Conservation (phyloP, 176 grass and related monocot species). For the Oryza meridionalis region DNA sequence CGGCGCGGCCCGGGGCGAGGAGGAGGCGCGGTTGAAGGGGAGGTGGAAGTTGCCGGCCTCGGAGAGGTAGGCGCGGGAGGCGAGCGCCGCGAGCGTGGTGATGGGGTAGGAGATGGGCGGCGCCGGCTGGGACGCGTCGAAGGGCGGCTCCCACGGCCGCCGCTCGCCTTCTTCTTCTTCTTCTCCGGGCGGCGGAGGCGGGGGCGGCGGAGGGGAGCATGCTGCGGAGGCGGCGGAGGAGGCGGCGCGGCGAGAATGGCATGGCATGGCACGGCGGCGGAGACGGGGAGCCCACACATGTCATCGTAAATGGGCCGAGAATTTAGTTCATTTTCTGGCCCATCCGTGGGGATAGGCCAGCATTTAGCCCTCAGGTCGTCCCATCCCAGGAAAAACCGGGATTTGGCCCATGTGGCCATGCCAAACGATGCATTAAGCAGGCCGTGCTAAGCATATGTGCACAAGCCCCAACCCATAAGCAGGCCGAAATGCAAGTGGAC, state of each 20-base stretch:
- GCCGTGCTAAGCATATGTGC: too few relatives aligned
- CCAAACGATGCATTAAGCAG: too few relatives aligned
- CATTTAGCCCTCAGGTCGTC: too few relatives aligned
- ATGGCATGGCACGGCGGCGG: not conserved
- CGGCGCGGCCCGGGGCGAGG: not conserved
- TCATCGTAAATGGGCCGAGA: too few relatives aligned
- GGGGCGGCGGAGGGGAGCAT: conserved; percentile 21
- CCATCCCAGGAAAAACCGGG: too few relatives aligned
- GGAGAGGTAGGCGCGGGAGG: conserved; percentile 71
- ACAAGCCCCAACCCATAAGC: too few relatives aligned
- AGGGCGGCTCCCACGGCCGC: conserved; percentile 67
- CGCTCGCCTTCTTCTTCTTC: conserved; percentile 11
- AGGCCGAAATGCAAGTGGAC: too few relatives aligned
- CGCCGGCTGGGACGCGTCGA: conserved; percentile 70
- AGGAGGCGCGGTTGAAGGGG: conserved; percentile 75
- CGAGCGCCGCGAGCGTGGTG: conserved; percentile 65
- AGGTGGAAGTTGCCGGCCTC: conserved; percentile 67
- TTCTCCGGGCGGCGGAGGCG: too few relatives aligned
- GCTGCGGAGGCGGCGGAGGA: conserved; percentile 36
- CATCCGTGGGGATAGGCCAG: too few relatives aligned
- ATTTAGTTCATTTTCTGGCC: too few relatives aligned
- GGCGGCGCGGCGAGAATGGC: conserved; percentile 24
- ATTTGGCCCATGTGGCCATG: too few relatives aligned
- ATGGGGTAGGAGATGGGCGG: conserved; percentile 89
- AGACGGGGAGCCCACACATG: not conserved